phyloP scores from a whole-genome alignment of 2,329 filamentous ascomycete species.

The Volutella citrinella region DNA sequence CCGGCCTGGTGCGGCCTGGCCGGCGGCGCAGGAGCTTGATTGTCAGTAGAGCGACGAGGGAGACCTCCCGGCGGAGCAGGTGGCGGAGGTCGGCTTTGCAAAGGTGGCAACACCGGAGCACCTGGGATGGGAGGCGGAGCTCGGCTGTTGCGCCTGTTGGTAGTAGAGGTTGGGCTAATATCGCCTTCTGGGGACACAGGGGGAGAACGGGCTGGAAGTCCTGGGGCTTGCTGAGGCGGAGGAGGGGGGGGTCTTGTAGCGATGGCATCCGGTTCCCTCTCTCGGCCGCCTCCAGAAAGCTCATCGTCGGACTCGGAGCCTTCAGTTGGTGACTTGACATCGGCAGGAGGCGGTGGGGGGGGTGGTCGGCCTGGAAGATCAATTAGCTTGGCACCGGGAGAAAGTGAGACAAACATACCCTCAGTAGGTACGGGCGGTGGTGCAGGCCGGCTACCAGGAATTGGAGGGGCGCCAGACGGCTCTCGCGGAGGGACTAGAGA shows the following conservation, averaged over 20 bases:
- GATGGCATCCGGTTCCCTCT: slow-evolving; percentile 39
- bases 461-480: slow-evolving; percentile 38
- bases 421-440: slow-evolving; percentile 59
- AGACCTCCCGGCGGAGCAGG: slow-evolving; percentile 59
- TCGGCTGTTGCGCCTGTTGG: slow-evolving; percentile 55
- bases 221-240: slow-evolving; percentile 29
- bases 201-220: slow-evolving; percentile 30
- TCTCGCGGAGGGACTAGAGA: slow-evolving; percentile 32
- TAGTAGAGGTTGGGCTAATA: slow-evolving; percentile 40
- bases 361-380: slow-evolving; percentile 56
- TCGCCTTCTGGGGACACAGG: slow-evolving; percentile 30
- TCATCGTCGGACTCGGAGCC: slow-evolving; percentile 91
- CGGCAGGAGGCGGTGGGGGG: slow-evolving; percentile 50
- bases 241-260: slow-evolving; percentile 37
- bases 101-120: slow-evolving; percentile 41
- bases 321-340: slow-evolving; percentile 63
- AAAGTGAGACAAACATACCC: slow-evolving; percentile 45
- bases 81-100: slow-evolving; percentile 61
- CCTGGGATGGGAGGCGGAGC: slow-evolving; percentile 61
- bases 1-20: slow-evolving; percentile 42
- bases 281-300: slow-evolving; percentile 55
- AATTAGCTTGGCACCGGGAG: slow-evolving; percentile 19
- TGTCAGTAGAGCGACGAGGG: slow-evolving; percentile 61
- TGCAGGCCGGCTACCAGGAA: slow-evolving; percentile 50
- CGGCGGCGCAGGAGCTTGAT: slow-evolving; percentile 40